Evolutionary conservation across 2,329 filamentous ascomycete species (phyloP), one percentile per base, ranked within the genome.

Genomic region (Colletotrichum sublineola): DNA sequence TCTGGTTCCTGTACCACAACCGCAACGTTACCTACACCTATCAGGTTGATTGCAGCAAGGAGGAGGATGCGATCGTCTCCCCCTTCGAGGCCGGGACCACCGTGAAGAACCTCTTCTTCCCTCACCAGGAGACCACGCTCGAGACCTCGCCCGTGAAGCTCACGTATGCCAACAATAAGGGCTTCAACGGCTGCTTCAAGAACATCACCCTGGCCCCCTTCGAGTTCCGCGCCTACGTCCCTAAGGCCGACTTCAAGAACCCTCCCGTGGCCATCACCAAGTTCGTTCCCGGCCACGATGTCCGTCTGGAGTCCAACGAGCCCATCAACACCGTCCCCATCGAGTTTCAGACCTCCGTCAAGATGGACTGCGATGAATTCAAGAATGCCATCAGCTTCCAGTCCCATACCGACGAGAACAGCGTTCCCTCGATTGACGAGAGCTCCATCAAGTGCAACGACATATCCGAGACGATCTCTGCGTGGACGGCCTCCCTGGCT

Each of bases 71-170:
- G 1, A 83, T 92, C 42, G 81, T 92, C 52, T 82, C 90, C 12
- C 88, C 90, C 0, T 92, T 89, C 69, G 81, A 81, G 5, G 86
- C 80, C 2, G 86, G 85, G 9, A 88, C 85, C 1, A 87, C 83
- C 0, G 89, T 92, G 70, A 89, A 88, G 77, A 91, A 91, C 75
- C 77, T 92, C 11, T 90, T 92, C 77, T 89, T 87, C 76, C 89
- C 90, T 0, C 90, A 88, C 75, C 88, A 91, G 42, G 85, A 89
- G 74, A 81, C 86, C 67, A 84, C 80, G 1, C 80, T 92, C 29
- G 82, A 83, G 62, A 77, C 79, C 1, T 86, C 87, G 1, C 77
- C 82, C 2, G 78, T 82, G 6, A 82, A 81, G 46, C 82, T 89
- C 42, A 82, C 82, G n/a, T 81, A 88, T 56, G 84, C 86, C 68